Conservation (phyloP, 495 filamentous ascomycete species). For the Neurospora terricola region DNA sequence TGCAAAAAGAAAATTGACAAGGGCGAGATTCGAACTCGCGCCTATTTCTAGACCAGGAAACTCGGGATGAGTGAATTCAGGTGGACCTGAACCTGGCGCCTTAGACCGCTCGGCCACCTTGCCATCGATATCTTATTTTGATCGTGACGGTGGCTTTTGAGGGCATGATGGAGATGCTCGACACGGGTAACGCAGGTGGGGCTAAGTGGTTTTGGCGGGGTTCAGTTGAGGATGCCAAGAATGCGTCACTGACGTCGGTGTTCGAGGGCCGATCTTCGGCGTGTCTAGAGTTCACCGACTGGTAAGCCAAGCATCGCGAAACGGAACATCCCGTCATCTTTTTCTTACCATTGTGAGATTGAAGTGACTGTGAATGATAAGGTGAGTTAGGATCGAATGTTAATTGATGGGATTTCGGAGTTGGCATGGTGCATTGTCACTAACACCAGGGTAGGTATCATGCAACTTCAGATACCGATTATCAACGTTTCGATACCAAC, state of each 20-base stretch:
- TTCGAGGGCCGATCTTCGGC: not conserved
- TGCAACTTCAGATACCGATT: not conserved
- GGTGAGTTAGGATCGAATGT: not conserved
- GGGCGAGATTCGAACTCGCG: slow-evolving; percentile 28
- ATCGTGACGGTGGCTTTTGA: not conserved
- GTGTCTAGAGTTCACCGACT: not conserved
- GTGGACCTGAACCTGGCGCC: slow-evolving; percentile 24
- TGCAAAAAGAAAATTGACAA: slow-evolving; percentile 12
- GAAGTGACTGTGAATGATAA: not conserved
- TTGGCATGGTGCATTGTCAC: not conserved
- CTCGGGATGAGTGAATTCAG: slow-evolving; percentile 7
- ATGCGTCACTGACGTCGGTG: not conserved
- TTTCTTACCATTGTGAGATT: not conserved
- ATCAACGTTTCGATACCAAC: not conserved
- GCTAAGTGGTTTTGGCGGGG: not conserved
- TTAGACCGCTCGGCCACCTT: slow-evolving; percentile 27
- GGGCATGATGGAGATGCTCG: not conserved
- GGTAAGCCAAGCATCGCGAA: not conserved
- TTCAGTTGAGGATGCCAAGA: not conserved
- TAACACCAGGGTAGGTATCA: not conserved
- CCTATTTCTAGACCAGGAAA: slow-evolving; percentile 22
- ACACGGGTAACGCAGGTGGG: not conserved
- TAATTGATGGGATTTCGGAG: not conserved
- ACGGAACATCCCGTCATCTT: not conserved
- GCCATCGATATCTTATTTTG: not conserved